Base-by-base conservation (phyloP, 1,284 basidiomycete species). In the Polyporus tsugae region DNA sequence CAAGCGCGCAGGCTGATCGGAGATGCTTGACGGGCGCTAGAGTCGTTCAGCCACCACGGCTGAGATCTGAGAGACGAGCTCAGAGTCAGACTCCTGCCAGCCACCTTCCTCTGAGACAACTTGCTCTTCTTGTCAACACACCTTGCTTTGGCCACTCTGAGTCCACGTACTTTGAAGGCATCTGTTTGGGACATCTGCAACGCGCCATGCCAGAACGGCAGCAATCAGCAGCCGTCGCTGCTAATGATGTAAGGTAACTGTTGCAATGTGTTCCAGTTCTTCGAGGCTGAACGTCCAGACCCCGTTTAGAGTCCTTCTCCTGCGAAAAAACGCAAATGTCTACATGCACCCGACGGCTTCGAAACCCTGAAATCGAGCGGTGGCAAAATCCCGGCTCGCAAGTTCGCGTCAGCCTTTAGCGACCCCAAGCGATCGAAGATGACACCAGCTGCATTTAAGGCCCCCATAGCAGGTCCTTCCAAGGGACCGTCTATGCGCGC, bases 351-450 rank as follows among this genome's bases (percentile, higher is more conserved):
- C 13, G 70, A 73, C 15, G 72, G 72, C 4, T 73, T 73, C 29
- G 64, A 58, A 46, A 55, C 4, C 41, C 19, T 53, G 1, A 69
- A 60, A 35, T 46, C 62, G 19, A 17, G 15, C 6, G 36, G 42
- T 3, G 55, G n/a, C 4, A 69, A 58, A 59, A 49, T 46, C 10
- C 60, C 69, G n/a, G 64, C 66, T 15, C 72, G 44, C 38, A 73
- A 71, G 61, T 73, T 73, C 36, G 41, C 70, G 11, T 73, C 72
- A 11, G 72, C 72, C 4, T 73, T 73, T 25, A 61, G 65, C 38
- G 65, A 70, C 19, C 65, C 63, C 6, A 65, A 39, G 61, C 65
- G 57, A 6, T 68, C 63, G 6, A 72, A 68, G 49, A n/a, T 60
- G 25, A 67, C 65, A 38, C 13, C n/a, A 13, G 10, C 25, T 1